Evolutionary conservation across 257 asterid genomes (phyloP), one percentile per base, ranked within the genome.

Genomic region (Perilla frutescens): DNA sequence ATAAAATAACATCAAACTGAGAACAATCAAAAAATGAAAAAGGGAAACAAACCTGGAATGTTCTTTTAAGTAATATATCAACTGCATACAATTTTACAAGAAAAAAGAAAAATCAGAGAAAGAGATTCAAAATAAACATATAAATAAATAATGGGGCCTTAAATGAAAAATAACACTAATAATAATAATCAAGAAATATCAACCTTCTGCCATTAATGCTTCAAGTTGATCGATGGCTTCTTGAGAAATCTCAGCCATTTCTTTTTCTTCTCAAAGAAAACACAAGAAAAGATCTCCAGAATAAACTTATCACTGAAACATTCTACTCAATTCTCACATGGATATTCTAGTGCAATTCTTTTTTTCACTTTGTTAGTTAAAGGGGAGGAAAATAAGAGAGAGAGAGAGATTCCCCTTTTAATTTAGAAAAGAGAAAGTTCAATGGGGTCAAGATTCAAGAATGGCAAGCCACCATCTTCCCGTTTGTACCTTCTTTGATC

Each of bases 171-270:
- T 32, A 79, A 70, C 1, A 20, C 0, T 20, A 20, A 20, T 20
- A 20, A 20, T 20, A 20, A 20, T 20, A 69, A 50, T 12, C 6
- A 43, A 56, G 40, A 58, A 58, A 64, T 13, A 58, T 6, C 26
- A 66, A 89, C 96, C 87, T 71, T 87, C 85, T 56, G 83, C 82
- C 83, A 89, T 87, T 55, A 89, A 81, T 8, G 71, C 88, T 79
- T 81, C 83, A 79, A 89, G 79, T 36, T 83, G 89, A 43, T 65
- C 43, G 79, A 89, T 82, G 78, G 84, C 59, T 80, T 83, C 91
- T 75, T 79, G 84, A 10, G 88, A 82, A 82, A 84, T 82, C 81
- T 81, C 81, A 79, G 86, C 82, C 96, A 89, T 89, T 68, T 68
- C 80, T 63, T 66, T 70, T 65, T 58, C 74, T 39, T 11, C 43